Evolutionary conservation across 1,284 basidiomycete species (phyloP).

Genomic region (Fomitopsis pinicola): DNA sequence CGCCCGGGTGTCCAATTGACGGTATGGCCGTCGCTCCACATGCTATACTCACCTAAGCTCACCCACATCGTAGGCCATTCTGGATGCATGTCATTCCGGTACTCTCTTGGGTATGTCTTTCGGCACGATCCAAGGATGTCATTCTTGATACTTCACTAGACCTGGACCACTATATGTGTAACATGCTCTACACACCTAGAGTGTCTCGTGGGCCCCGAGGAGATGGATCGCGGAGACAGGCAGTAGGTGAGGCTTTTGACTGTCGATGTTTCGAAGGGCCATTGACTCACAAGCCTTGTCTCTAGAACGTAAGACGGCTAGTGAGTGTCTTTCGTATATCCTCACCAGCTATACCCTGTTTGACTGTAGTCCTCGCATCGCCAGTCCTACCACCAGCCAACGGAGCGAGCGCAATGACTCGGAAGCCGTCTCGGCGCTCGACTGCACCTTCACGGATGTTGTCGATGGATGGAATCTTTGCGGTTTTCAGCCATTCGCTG

Average conservation of each 20-base stretch:
- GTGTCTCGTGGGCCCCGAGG: background rate
- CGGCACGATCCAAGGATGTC: background rate
- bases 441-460: background rate
- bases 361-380: background rate
- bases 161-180: background rate
- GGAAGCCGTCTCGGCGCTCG: background rate
- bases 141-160: background rate
- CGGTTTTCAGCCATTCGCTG: background rate
- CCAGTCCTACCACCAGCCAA: background rate
- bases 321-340: background rate
- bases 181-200: background rate
- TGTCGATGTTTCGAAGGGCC: background rate
- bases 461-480: background rate
- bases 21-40: background rate
- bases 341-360: background rate
- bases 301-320: background rate
- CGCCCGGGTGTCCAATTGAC: background rate
- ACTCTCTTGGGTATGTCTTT: slow-evolving; percentile 7
- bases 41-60: background rate
- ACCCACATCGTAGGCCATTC: background rate
- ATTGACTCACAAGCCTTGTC: background rate
- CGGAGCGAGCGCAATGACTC: background rate
- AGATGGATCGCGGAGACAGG: background rate
- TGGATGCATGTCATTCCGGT: slow-evolving; percentile 10
- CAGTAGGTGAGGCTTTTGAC: background rate